Base-by-base conservation (phyloP, 306 rosid genomes). In the Vigna hirtella region DNA sequence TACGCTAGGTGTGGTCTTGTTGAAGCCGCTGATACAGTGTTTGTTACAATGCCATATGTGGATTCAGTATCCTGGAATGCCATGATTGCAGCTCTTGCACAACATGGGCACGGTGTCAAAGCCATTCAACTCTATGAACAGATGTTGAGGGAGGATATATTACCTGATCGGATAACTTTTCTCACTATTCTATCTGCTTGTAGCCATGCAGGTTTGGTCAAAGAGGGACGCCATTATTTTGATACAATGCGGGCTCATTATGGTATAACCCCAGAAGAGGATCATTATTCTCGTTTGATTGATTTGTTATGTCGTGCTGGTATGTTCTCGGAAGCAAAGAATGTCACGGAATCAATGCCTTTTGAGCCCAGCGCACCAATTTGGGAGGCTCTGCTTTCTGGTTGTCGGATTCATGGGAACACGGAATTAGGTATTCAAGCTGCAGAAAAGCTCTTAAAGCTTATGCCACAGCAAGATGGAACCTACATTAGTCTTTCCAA, bases 1-100 rank as follows among this genome's bases (percentile, higher is more conserved):
- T 87, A 87, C 11, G 80, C 86, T 16, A 81, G 84, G 77, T 87
- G 90, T 61, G 90, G 90, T 73, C 71, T 87, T 84, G 86, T 81
- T 81, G 90, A 84, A 45, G 78, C 72, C 26, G 87, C 90, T 15
- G 68, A 81, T 71, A 66, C 49, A 9, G 83, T 87, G 82, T 87
- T 87, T 82, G 76, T 87, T 52, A 81, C 88, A 43, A 84, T 87
- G 90, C 83, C 90, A 0, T 87, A 66, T 47, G 82, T 87, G n/a
- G 90, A 87, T 81, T 84, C 88, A 15, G 83, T 87, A 47, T 87
- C 90, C 13, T 87, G 90, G 90, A 87, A 87, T 74, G 87, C 90
- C 78, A 87, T 87, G 90, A 87, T 87, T 75, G 86, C 90, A 58
- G 90, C 88, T 70, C 82, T 87, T 74, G 90, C 86, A 26, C 90